Conservation (phyloP, 805 yeast species). For the Kluyveromyces starmeri region DNA sequence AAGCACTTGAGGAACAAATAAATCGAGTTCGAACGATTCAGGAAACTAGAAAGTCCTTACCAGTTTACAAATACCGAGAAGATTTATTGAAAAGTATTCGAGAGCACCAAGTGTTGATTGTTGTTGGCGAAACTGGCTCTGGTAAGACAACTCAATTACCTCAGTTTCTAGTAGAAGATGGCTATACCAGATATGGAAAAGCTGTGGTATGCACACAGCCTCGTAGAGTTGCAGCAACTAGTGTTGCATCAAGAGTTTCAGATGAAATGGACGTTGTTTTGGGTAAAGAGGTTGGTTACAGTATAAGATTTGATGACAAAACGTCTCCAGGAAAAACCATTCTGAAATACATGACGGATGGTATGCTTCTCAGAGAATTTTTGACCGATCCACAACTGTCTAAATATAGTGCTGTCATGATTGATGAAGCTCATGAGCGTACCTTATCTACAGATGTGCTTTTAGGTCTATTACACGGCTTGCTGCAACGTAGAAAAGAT, state of each 20-base stretch:
- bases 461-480: constrained; percentile 68
- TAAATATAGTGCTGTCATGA: constrained; percentile 73
- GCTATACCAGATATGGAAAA: constrained; percentile 51
- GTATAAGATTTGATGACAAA: constrained; percentile 78
- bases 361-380: constrained; percentile 84
- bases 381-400: constrained; percentile 62
- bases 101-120: constrained; percentile 57
- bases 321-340: constrained; percentile 50
- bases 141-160: constrained; percentile 95
- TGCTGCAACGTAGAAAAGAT: constrained; percentile 55
- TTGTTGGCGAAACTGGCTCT: constrained; percentile 87
- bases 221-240: constrained; percentile 87
- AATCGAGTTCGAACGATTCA: constrained; percentile 29
- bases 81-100: constrained; percentile 51
- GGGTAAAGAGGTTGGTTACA: constrained; percentile 87
- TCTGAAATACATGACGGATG: constrained; percentile 91
- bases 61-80: constrained; percentile 59
- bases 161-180: constrained; percentile 76
- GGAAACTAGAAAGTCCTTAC: constrained; percentile 56
- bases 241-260: constrained; percentile 86
- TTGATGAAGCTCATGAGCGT: constrained; percentile 96
- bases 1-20: constrained; percentile 21
- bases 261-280: constrained; percentile 73
- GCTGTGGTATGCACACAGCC: constrained; percentile 88
- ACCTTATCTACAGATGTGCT: constrained; percentile 85